phyloP scores from a whole-genome alignment of 306 rosid species.

The Glycine latifolia region DNA sequence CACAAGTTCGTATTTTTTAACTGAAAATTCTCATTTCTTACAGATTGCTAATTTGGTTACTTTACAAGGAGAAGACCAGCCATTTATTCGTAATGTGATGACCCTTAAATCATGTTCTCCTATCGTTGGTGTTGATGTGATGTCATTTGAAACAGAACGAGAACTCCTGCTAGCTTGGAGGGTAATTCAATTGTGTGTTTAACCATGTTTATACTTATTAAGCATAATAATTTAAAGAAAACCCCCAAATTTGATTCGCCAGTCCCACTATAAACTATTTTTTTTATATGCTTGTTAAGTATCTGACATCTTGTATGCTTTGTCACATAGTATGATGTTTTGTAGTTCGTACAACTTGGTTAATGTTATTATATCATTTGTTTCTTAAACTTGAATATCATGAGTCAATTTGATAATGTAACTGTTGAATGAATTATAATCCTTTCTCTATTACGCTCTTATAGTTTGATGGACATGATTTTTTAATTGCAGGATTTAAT shows the following conservation, averaged over 20 bases:
- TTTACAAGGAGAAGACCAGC: constrained; percentile 86
- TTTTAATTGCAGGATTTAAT: constrained; percentile 74
- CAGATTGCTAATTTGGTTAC: constrained; percentile 96
- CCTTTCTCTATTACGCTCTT: constrained; percentile 20
- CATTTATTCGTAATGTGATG: constrained; percentile 87
- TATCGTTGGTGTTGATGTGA: constrained; percentile 94
- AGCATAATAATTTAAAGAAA: constrained; percentile 16
- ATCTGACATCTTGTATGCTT: constrained; percentile 7
- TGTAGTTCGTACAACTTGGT: constrained; percentile 20
- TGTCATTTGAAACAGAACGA: constrained; percentile 86
- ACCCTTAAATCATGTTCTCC: constrained; percentile 95
- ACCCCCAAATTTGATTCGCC: neutral
- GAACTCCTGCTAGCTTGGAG: constrained; percentile 97
- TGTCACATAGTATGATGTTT: neutral
- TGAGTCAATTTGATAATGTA: constrained; percentile 38
- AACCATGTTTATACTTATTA: constrained; percentile 24
- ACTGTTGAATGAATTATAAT: constrained; percentile 30
- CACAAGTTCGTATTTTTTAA: constrained; percentile 27
- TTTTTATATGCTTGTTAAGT: constrained; percentile 12
- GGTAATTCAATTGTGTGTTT: constrained; percentile 57
- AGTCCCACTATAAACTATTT: constrained; percentile 20
- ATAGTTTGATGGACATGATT: constrained; percentile 39
- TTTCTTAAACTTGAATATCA: constrained; percentile 5
- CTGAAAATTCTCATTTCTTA: constrained; percentile 44
- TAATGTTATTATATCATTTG: constrained; percentile 26